Conservation (phyloP, 2,329 filamentous ascomycete genomes). For the Colletotrichum zoysiae region DNA sequence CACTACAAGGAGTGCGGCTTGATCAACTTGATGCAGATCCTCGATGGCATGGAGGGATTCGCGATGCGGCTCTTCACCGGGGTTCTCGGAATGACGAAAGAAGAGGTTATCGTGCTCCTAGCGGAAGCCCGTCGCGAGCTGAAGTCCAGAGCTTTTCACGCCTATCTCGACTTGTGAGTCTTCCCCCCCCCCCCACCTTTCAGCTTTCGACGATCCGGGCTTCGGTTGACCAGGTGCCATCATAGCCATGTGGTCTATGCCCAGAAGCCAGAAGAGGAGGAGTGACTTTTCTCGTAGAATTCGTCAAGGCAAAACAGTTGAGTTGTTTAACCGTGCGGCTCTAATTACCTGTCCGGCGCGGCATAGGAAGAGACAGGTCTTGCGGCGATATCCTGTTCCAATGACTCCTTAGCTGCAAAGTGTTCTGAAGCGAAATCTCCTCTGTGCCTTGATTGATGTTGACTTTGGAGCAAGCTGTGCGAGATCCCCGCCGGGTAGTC, state of each 20-base stretch:
- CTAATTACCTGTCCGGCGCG: not conserved
- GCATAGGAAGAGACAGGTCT: not conserved
- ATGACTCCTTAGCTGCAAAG: not conserved
- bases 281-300: not conserved
- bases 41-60: conserved; percentile 46
- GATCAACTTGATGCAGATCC: conserved; percentile 39
- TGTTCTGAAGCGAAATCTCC: not conserved
- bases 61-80: conserved; percentile 47
- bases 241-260: conserved; percentile 38
- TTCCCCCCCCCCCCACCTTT: not conserved
- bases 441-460: not conserved
- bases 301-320: not conserved
- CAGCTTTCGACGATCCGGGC: not conserved
- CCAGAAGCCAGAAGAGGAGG: conserved; percentile 30
- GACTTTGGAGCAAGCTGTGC: not conserved
- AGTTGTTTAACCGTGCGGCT: not conserved
- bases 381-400: not conserved
- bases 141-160: conserved; percentile 47
- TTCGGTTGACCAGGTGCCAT: not conserved
- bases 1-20: conserved; percentile 44
- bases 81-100: conserved; percentile 47
- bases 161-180: conserved; percentile 45
- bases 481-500: not conserved
- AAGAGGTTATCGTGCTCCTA: conserved; percentile 48
- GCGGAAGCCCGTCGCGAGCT: conserved; percentile 49